Base-by-base conservation (phyloP, 345 rosid species). In the Salix caprea region DNA sequence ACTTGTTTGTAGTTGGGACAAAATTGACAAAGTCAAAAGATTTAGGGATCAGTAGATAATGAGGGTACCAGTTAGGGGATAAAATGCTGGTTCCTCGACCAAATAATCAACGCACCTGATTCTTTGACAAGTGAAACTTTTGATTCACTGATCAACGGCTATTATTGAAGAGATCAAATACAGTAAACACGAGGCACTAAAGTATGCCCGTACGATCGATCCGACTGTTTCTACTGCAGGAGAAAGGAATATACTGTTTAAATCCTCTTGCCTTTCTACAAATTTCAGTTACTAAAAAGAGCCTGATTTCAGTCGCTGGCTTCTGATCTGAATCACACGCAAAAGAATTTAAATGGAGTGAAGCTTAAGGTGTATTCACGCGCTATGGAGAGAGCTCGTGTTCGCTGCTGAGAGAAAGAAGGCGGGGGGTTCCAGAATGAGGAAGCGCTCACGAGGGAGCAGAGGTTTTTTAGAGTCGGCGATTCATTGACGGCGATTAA, bases 231-330 rank as follows among this genome's bases (percentile, higher is more conserved):
- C 26, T 21, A 1, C 72, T 44, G 72, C 6, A 70, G 18, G 50
- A n/a, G 21, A 16, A 34, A 34, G 37, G 26, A 50, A 73, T 70
- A 81, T 72, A 75, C 82, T 75, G 74, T 72, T 6, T 23, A 74
- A 52, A 81, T 72, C 69, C 78, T 73, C 73, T 69, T 69, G 64
- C 73, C 71, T 79, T 72, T 62, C 65, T 50, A 19, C 52, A 67
- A 69, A 69, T 62, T 72, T 61, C 14, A 61, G 39, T 4, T 2
- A 15, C 21, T 15, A 42, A 14, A 75, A 30, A 1, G 36, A 0
- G n/a, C 44, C 24, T 62, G 5, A 6, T 5, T 24, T 74, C 44
- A 74, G 42, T 18, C 61, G 28, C 61, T 12, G 44, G 46, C 12
- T 14, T 11, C 5, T 14, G 32, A 1, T 61, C 10, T 18, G 19